phyloP scores from a whole-genome alignment of 2,329 filamentous ascomycete genomes.

The Cryphonectria radicalis region DNA sequence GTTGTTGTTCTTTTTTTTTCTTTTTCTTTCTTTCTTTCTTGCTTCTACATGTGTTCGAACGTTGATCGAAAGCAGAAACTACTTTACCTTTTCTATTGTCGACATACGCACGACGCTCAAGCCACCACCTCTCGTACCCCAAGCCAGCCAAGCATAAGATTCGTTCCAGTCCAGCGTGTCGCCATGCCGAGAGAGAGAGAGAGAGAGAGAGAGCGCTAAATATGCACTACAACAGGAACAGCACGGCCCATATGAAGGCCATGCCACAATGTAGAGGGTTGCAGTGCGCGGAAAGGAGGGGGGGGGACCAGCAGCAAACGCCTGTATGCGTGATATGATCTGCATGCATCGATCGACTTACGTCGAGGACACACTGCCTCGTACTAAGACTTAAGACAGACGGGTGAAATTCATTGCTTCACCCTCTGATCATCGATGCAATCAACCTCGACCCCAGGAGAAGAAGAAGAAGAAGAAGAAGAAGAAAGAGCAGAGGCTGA shows the following conservation, averaged over 20 bases:
- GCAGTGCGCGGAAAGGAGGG: constrained; percentile 9
- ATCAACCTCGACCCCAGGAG: not conserved
- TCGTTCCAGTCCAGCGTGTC: not conserved
- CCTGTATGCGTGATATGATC: constrained; percentile 7
- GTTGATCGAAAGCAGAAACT: not conserved
- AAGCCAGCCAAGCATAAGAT: not conserved
- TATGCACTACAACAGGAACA: constrained; percentile 23
- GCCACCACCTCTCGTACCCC: not conserved
- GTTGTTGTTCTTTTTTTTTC: not conserved
- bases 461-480: not conserved
- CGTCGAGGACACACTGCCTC: not conserved
- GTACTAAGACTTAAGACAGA: constrained; percentile 13
- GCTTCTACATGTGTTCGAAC: not conserved
- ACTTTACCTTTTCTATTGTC: not conserved
- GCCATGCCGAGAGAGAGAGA: not conserved
- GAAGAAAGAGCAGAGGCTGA: not conserved
- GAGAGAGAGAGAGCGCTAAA: constrained; percentile 12
- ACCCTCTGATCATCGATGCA: no score
- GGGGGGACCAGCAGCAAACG: constrained; percentile 14
- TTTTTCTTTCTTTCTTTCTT: no score
- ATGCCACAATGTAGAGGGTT: constrained; percentile 4
- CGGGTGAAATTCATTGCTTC: not conserved
- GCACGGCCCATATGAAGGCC: constrained; percentile 4
- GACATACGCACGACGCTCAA: not conserved
- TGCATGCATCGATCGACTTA: constrained; percentile 3